Percentiles rank a stretch among this genome's conserved stretches.
phyloP scores from a whole-genome alignment of 352 stramenopile species.

The Phytopythium vexans region DNA sequence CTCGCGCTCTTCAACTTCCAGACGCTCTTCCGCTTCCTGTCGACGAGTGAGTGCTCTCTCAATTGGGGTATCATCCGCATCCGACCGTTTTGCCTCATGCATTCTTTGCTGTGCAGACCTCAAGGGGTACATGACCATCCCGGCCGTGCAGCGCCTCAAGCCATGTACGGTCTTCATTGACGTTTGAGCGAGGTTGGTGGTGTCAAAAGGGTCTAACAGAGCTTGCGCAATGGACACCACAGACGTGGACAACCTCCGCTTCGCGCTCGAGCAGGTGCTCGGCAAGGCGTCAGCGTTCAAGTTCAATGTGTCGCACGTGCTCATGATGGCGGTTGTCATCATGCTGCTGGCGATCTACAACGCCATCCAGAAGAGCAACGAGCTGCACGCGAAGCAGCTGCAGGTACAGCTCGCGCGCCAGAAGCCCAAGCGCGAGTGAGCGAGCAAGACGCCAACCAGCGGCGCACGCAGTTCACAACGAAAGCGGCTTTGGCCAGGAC shows the following conservation, averaged over 20 bases:
- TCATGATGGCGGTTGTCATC: slow-evolving; percentile 78
- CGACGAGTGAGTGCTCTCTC: slow-evolving; percentile 34
- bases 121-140: slow-evolving; percentile 67
- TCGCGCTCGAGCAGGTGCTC: slow-evolving; percentile 68
- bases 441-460: too few relatives aligned
- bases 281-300: slow-evolving; percentile 77
- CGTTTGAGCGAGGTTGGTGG: too few relatives aligned
- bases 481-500: too few relatives aligned
- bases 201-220: neutral
- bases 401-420: slow-evolving; percentile 36
- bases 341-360: slow-evolving; percentile 76
- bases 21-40: slow-evolving; percentile 65
- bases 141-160: slow-evolving; percentile 46
- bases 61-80: neutral
- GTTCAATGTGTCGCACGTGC: slow-evolving; percentile 78
- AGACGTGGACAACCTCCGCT: slow-evolving; percentile 69
- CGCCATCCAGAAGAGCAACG: slow-evolving; percentile 67
- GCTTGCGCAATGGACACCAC: neutral
- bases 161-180: slow-evolving; percentile 31
- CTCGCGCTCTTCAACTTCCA: slow-evolving; percentile 83
- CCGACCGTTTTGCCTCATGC: slow-evolving; percentile 2
- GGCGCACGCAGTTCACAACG: too few relatives aligned
- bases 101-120: slow-evolving; percentile 30
- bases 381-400: slow-evolving; percentile 67
- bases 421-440: slow-evolving; percentile 45